Evolutionary conservation across 1,284 basidiomycete genomes (phyloP).

Genomic region (Sanghuangporus baumii): DNA sequence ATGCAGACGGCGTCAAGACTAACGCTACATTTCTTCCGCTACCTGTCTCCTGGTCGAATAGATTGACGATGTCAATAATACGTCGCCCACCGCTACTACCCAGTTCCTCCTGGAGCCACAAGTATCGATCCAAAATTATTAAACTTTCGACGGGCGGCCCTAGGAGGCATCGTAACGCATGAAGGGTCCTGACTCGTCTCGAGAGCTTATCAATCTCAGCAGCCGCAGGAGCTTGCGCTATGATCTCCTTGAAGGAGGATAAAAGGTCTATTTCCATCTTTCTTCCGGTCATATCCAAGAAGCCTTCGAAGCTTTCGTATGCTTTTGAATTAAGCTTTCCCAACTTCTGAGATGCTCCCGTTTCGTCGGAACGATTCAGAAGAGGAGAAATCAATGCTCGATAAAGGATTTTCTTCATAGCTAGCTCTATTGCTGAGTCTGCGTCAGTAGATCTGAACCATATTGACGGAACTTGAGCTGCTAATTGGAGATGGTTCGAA

Average conservation of each 20-base stretch:
- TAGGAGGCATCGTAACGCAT: constrained; percentile 34
- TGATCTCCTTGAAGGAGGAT: constrained; percentile 10
- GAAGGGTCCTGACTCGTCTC: constrained; percentile 32
- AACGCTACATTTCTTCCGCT: constrained; percentile 25
- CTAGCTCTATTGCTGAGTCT: constrained; percentile 31
- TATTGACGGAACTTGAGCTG: constrained; percentile 39
- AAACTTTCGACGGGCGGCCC: constrained; percentile 37
- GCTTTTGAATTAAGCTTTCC: constrained; percentile 31
- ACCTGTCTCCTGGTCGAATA: constrained; percentile 23
- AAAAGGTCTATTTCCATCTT: constrained; percentile 23
- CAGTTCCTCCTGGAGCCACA: constrained; percentile 29
- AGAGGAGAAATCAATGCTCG: constrained; percentile 41
- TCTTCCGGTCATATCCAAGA: constrained; percentile 23
- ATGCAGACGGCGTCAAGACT: constrained; percentile 4
- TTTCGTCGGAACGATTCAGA: neutral
- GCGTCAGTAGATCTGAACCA: constrained; percentile 31
- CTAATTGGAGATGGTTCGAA: constrained; percentile 48
- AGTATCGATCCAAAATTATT: constrained; percentile 33
- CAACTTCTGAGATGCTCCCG: constrained; percentile 20
- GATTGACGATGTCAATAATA: constrained; percentile 17
- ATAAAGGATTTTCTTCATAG: constrained; percentile 60
- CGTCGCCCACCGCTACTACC: neutral
- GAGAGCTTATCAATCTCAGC: constrained; percentile 18
- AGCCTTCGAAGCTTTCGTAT: constrained; percentile 31
- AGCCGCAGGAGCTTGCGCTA: neutral